Conservation (phyloP, 768 basidiomycete genomes). For the Boletus vinaceobasis region DNA sequence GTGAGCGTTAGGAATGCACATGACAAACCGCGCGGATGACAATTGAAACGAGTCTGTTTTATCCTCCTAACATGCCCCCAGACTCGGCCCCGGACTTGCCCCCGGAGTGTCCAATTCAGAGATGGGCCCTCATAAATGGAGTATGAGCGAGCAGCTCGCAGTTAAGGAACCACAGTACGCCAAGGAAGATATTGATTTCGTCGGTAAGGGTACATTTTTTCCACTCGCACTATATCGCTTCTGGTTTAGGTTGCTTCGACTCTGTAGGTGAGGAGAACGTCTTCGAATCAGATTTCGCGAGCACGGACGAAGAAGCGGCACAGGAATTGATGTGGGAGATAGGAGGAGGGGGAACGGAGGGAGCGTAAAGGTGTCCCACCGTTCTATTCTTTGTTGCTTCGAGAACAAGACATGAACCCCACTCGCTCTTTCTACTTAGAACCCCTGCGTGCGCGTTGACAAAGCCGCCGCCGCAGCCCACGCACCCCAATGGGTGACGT, state of each 20-base stretch:
- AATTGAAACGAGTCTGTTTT: too few relatives aligned
- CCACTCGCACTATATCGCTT: not conserved
- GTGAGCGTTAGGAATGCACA: too few relatives aligned
- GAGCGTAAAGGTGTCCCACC: conserved; percentile 21
- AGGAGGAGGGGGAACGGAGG: conserved; percentile 58
- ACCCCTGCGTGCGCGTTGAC: conserved; percentile 53
- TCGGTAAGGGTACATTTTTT: conserved; percentile 53
- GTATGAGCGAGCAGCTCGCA: too few relatives aligned
- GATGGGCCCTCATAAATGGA: too few relatives aligned
- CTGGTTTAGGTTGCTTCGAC: not conserved
- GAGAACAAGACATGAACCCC: not conserved
- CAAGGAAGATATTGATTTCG: conserved; percentile 75
- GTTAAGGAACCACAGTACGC: conserved; percentile 50
- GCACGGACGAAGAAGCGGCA: conserved; percentile 67
- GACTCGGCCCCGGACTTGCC: too few relatives aligned
- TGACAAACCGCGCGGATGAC: too few relatives aligned
- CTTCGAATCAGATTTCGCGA: conserved; percentile 82
- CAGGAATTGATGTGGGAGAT: conserved; percentile 57
- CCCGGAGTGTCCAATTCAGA: too few relatives aligned
- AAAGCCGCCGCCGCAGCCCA: conserved; percentile 65
- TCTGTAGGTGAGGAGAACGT: conserved; percentile 74
- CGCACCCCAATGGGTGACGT: conserved; percentile 61
- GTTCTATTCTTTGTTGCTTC: not conserved
- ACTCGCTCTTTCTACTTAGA: conserved; percentile 34
- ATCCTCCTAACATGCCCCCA: too few relatives aligned